Base-by-base conservation (phyloP, 2,329 filamentous ascomycete genomes). In the Zymoseptoria ardabiliae region DNA sequence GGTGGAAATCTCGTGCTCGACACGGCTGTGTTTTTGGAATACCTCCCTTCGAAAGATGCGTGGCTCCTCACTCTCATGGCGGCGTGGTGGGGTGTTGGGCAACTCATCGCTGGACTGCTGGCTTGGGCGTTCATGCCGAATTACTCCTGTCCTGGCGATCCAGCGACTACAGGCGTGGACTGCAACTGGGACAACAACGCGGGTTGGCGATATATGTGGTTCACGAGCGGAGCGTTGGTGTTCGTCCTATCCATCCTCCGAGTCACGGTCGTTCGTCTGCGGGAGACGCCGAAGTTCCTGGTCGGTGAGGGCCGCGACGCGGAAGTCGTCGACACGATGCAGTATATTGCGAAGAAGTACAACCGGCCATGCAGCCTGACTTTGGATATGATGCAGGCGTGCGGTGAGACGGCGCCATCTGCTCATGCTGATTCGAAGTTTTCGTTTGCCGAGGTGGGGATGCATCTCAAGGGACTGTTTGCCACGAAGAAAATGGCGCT, bases 391-490 rank as follows among this genome's bases (percentile, higher is more conserved):
- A 73, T 85, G 49, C 64, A 77, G 55, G 77, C 75, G 2, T 82
- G 78, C 60, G 81, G 79, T 1, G 62, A 66, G 2, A 70, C 70
- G 7, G 61, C 66, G 11, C 58, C 59, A 4, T 61, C 61, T 53
- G 69, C 53, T 50, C 49, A 57, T 28, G 50, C 64, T 19, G 49
- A 73, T 69, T 65, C 28, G 22, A 19, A 53, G n/a, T 74, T 73
- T 64, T 75, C 72, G 1, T 69, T 75, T 11, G 70, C 64, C 2
- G 76, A 79, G 50, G 65, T 80, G 7, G 64, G 62, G 3, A 66
- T 80, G 20, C 88, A 91, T 68, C 68, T 91, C 22, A 76, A 78
- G 17, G 87, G 87, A 2, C 79, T 91, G 1, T 91, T 87, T 66
- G 74, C 76, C 0, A 88, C 85, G 0, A 80, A 72, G 56, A 80